Base-by-base conservation (phyloP, 805 yeast genomes). In the Jamesozyma hellenica region DNA sequence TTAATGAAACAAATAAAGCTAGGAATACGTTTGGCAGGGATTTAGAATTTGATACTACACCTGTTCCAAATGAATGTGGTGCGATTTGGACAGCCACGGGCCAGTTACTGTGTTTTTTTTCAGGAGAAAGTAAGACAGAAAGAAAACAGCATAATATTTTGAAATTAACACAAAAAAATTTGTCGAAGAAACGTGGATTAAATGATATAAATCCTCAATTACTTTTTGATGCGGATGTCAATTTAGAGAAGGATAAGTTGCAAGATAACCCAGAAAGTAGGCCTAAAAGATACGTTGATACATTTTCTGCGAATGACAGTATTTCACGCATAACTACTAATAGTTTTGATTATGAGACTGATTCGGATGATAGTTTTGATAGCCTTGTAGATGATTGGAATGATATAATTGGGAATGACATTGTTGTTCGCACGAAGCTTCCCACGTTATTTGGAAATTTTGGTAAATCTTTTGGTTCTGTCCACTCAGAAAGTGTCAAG, bases 11-110 rank as follows among this genome's bases (percentile, higher is more conserved):
- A 15, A 28, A 26, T 3, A 43, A 41, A 17, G 32, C 36, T 4
- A 36, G 39, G 11, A 43, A 41, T 14, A 44, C 39, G 13, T 43
- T 51, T 36, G 49, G 49, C 13, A 40, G 50, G 9, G 47, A 49
- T 30, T 40, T 51, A 1, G 51, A 67, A 4, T 72, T 77, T 51
- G 94, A 85, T 53, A 79, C 85, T 31, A 84, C 95, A 0, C 96
- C 96, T 0, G 71, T 88, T 12, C 96, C 96, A 0, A 87, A 84
- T 53, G 92, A 87, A 9, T 88, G 95, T 64, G 96, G 96, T 9
- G 96, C 95, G 0, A 66, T 75, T 1, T 88, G 96, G 95, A 70
- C 94, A 0, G 71, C 76, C 11, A 71, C 75, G 3, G 96, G 96
- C 0, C 75, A 75, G 42, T 64, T 88, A 37, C 80, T 88, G 1